Conservation (phyloP, 352 stramenopile genomes). For the Phytophthora hybrid region DNA sequence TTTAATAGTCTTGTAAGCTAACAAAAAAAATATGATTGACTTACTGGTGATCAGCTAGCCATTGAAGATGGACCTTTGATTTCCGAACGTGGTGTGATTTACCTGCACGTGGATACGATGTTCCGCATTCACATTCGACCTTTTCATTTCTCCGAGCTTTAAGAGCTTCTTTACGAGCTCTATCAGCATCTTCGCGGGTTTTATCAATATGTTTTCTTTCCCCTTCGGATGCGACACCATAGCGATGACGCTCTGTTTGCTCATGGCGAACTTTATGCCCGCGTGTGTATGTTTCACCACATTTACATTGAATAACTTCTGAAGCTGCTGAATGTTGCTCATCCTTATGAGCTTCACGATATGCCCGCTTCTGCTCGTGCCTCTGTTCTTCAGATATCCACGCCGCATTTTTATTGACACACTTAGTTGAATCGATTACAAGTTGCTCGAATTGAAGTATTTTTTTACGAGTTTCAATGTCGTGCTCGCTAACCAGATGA, state of each 20-base stretch:
- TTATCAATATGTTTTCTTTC: slow-evolving; percentile 14
- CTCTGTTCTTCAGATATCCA: slow-evolving; percentile 15
- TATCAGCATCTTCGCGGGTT: slow-evolving; percentile 15
- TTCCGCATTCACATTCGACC: slow-evolving; percentile 12
- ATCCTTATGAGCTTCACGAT: too few species aligned
- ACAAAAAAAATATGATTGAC: slow-evolving; percentile 16
- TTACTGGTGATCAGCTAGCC: slow-evolving; percentile 14
- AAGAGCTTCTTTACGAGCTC: slow-evolving; percentile 8
- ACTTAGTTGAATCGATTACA: slow-evolving; percentile 1
- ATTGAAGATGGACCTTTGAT: slow-evolving; percentile 8
- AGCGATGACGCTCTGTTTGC: slow-evolving; percentile 23
- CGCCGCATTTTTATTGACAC: slow-evolving; percentile 10
- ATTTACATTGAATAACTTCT: slow-evolving; percentile 23
- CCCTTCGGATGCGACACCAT: slow-evolving; percentile 23
- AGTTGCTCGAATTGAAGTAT: slow-evolving; percentile 14
- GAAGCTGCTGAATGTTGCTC: too few species aligned
- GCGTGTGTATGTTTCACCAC: slow-evolving; percentile 28
- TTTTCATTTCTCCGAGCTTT: slow-evolving; percentile 8
- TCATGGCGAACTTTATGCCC: slow-evolving; percentile 22
- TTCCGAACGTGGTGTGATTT: slow-evolving; percentile 14
- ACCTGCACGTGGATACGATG: neutral
- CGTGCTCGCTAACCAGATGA: neutral
- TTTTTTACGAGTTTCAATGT: neutral
- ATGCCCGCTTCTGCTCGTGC: too few species aligned
- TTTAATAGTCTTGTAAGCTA: neutral